Conservation (phyloP, 2,329 filamentous ascomycete genomes). For the Stemphylium beticola region DNA sequence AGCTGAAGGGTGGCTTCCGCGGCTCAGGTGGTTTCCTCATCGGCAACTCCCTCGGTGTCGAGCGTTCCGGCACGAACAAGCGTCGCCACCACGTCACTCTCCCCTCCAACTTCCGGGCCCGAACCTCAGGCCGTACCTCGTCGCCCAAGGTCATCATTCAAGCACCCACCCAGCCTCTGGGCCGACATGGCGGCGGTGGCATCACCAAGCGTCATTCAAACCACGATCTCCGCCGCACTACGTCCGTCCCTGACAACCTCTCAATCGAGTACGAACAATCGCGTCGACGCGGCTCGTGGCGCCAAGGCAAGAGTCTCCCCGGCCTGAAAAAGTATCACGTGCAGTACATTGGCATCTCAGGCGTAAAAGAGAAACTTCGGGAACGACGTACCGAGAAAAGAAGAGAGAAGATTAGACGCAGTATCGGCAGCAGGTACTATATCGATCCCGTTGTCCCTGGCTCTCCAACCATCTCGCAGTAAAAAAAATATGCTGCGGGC, state of each 20-base stretch:
- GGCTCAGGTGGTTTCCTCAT: conserved; percentile 56
- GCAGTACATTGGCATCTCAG: conserved; percentile 58
- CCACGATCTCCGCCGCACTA: conserved; percentile 12
- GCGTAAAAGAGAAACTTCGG: conserved; percentile 56
- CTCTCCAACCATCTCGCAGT: background rate
- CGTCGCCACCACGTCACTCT: conserved; percentile 37
- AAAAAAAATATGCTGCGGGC: background rate
- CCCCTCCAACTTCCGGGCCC: conserved; percentile 25
- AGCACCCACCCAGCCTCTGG: conserved; percentile 29
- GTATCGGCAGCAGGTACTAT: conserved; percentile 58
- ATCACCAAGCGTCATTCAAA: conserved; percentile 31
- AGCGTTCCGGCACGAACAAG: conserved; percentile 50
- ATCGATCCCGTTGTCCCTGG: conserved; percentile 27
- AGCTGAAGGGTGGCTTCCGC: conserved; percentile 48
- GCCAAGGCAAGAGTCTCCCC: conserved; percentile 46
- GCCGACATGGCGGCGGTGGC: conserved; percentile 22
- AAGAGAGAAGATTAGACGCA: conserved; percentile 60
- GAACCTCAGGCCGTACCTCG: conserved; percentile 16
- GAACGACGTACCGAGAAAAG: conserved; percentile 59
- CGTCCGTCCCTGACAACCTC: conserved; percentile 27
- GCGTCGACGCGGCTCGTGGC: conserved; percentile 27
- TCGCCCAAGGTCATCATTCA: conserved; percentile 36
- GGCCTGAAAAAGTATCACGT: conserved; percentile 55
- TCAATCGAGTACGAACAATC: conserved; percentile 18
- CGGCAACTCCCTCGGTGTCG: conserved; percentile 63